Base-by-base conservation (phyloP, 768 basidiomycete species). In the Tremella mesenterica region DNA sequence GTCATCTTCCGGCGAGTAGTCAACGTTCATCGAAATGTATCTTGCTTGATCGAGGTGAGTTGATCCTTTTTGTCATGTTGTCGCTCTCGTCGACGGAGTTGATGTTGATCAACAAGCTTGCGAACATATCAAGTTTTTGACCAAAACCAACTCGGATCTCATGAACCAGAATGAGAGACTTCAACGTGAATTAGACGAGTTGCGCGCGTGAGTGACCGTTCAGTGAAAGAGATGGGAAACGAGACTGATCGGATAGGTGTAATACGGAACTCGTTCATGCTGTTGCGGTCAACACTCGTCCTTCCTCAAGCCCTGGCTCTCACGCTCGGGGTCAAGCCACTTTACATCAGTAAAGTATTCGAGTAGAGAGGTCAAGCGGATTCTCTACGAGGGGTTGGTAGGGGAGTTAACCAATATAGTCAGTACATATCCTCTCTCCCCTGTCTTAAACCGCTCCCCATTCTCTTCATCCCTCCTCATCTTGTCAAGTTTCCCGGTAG, bases 1-100 rank as follows among this genome's bases (percentile, higher is more conserved):
- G 88, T 65, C 85, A 84, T 52, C 83, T 93, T 63, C 90, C 90
- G 26, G 79, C 84, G 55, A 86, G 85, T 44, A 90, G 88, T 77
- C 88, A 91, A 79, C 88, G 90, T 79, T 83, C 86, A 9, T 88
- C 85, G 80, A 93, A 93, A 77, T 86, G 89, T 49, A 86, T 84
- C 58, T 77, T 92, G 52, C 80, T 93, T 63, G 90, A 92, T 67
- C 38, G 54, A 44, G 54, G 54, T 56, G 27, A 49, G 53, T 29
- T 43, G 26, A 13, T 26, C 33, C 6, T 36, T n/a, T 4, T 12
- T 3, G 4, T 34, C 3, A n/a, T 27, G 8, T 3, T 14, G 13
- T 6, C 23, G 2, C 34, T 33, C 52, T 53, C n/a, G n/a, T n/a
- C n/a, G n/a, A n/a, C n/a, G n/a, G n/a, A n/a, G n/a, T n/a, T n/a